Evolutionary conservation across 2,329 filamentous ascomycete genomes (phyloP), one percentile per base, ranked within the genome.

Genomic region (Colletotrichum tofieldiae): DNA sequence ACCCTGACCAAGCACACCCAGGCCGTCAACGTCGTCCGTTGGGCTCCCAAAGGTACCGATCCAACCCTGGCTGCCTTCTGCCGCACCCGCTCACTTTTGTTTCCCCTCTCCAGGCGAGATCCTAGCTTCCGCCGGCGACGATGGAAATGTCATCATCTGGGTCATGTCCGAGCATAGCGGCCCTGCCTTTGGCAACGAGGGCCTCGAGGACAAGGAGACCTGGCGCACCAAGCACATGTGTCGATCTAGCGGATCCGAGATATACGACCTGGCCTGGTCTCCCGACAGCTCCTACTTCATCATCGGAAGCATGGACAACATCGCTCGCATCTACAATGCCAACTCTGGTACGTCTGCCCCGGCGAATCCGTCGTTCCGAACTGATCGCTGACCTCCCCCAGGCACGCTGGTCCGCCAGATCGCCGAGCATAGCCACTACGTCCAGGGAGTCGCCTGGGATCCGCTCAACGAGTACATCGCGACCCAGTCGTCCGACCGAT

Each of bases 161-260:
- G 94, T 98, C 51, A 95, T 95, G 14, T 93, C 94, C 75, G 95
- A 97, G 88, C 89, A 69, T 89, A 92, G 73, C 87, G 90, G 72
- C 88, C 90, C 67, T 85, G 81, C 84, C 49, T 94, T 98, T 79
- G 95, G 95, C 75, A 93, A 95, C 78, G 95, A 98, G 77, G 91
- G 90, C 60, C 88, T 92, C 67, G 96, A 98, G 77, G 96, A 99
- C 81, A 97, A 98, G 83, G 96, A 99, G 83, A 94, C 94, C 76
- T 99, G 96, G 96, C 89, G 96, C 74, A 93, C 96, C 74, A 98
- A 97, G 84, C 94, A 98, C 81, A 98, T 98, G 96, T 98, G 95
- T 83, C 91, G 96, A 74, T 97, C 95, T 56, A 94, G 93, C 74
- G 96, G 95, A 45, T 94, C 95, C 14, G 96, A 99, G 82, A 98